Conservation (phyloP, 768 basidiomycete species). For the Pulveroboletus frians region DNA sequence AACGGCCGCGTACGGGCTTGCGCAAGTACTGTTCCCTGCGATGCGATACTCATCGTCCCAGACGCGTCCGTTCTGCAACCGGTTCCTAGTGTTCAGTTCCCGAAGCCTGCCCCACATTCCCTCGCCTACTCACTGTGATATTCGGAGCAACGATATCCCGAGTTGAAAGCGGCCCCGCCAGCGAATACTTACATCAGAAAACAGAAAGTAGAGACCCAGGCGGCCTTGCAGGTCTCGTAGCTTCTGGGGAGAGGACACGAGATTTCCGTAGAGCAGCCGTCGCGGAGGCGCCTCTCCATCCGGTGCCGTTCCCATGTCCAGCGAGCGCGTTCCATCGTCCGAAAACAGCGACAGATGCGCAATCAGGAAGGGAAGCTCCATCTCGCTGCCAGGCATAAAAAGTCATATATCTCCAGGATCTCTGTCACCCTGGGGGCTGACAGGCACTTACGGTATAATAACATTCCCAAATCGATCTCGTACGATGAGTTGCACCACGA, state of each 20-base stretch:
- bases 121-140: slow-evolving; percentile 58
- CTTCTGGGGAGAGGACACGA: slow-evolving; percentile 78
- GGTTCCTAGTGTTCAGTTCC: slow-evolving; percentile 15
- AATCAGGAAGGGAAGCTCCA: slow-evolving; percentile 83
- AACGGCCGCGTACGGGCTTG: slow-evolving; percentile 70
- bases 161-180: slow-evolving; percentile 73
- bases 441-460: slow-evolving; percentile 67
- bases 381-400: slow-evolving; percentile 50
- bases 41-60: slow-evolving; percentile 46
- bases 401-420: slow-evolving; percentile 20
- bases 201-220: slow-evolving; percentile 81
- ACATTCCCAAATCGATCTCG: slow-evolving; percentile 66
- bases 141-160: slow-evolving; percentile 64
- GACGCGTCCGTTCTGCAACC: slow-evolving; percentile 43
- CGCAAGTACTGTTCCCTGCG: slow-evolving; percentile 63
- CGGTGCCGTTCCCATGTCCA: slow-evolving; percentile 62
- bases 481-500: slow-evolving; percentile 75
- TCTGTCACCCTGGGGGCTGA: slow-evolving; percentile 14
- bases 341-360: slow-evolving; percentile 75
- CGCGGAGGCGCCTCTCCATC: slow-evolving; percentile 40
- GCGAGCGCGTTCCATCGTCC: slow-evolving; percentile 55
- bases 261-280: slow-evolving; percentile 74
- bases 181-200: slow-evolving; percentile 86
- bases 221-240: slow-evolving; percentile 78
- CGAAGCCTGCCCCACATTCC: slow-evolving; percentile 8